Conservation (phyloP, 2,329 filamentous ascomycete species). For the Pseudopithomyces chartarum region DNA sequence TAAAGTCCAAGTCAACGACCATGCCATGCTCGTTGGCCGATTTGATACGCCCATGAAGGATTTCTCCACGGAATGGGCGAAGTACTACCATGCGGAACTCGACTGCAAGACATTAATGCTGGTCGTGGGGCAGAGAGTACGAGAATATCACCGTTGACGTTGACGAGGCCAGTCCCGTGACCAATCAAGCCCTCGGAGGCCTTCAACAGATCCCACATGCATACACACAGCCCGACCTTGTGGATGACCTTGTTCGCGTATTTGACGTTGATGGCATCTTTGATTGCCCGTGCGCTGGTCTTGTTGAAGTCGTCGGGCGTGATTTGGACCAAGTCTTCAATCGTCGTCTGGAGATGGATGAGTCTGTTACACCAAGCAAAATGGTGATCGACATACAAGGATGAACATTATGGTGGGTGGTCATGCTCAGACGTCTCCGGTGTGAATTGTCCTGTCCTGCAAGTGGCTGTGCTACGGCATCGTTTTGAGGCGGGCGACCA, state of each 20-base stretch:
- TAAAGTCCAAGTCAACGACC: conserved; percentile 85
- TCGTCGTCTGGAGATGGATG: conserved; percentile 70
- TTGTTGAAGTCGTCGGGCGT: conserved; percentile 86
- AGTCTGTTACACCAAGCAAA: neutral
- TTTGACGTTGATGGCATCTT: conserved; percentile 96
- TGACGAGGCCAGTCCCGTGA: conserved; percentile 87
- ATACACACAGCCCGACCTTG: conserved; percentile 91
- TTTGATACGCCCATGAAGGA: conserved; percentile 83
- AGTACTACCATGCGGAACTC: conserved; percentile 95
- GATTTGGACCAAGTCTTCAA: conserved; percentile 94
- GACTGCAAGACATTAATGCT: conserved; percentile 58
- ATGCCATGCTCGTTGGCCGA: conserved; percentile 74
- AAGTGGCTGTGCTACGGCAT: conserved; percentile 17
- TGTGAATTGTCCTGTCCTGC: neutral
- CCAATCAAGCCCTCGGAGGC: conserved; percentile 93
- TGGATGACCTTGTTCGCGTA: conserved; percentile 98
- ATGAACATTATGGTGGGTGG: conserved; percentile 41
- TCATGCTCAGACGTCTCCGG: conserved; percentile 21
- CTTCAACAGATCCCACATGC: conserved; percentile 87
- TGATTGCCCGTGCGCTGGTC: conserved; percentile 79
- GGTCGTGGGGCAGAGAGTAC: neutral
- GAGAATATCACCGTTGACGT: conserved; percentile 75
- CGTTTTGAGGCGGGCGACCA: conserved; percentile 5
- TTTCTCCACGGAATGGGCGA: conserved; percentile 92
- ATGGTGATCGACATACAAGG: conserved; percentile 35